phyloP scores from a whole-genome alignment of 768 basidiomycete species.

The Lactarius hatsudake region DNA sequence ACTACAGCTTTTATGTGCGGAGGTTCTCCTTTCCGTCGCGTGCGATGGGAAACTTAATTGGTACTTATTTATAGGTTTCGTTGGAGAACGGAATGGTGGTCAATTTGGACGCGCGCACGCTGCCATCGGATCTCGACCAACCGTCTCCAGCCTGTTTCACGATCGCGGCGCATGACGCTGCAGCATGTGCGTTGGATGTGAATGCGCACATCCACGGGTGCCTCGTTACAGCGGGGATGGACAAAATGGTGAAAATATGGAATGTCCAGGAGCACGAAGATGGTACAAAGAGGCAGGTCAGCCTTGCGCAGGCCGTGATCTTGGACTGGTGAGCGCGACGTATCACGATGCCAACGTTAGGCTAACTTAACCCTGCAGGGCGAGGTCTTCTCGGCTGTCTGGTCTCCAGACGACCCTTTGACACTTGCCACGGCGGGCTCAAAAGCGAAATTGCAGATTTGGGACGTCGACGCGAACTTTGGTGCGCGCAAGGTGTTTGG shows the following conservation, averaged over 20 bases:
- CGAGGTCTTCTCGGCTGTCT: slow-evolving; percentile 89
- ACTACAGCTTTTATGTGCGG: slow-evolving; percentile 80
- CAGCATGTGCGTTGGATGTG: slow-evolving; percentile 84
- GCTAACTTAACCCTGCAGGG: slow-evolving; percentile 52
- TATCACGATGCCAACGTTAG: neutral
- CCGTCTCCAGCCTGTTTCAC: slow-evolving; percentile 80
- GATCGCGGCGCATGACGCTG: slow-evolving; percentile 89
- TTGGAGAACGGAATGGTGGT: slow-evolving; percentile 93
- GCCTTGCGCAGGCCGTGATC: slow-evolving; percentile 79
- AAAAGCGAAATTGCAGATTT: slow-evolving; percentile 89
- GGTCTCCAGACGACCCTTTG: slow-evolving; percentile 93
- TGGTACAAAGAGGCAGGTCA: slow-evolving; percentile 68
- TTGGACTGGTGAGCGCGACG: slow-evolving; percentile 71
- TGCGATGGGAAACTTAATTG: neutral
- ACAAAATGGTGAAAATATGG: slow-evolving; percentile 96
- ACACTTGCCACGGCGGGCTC: slow-evolving; percentile 94
- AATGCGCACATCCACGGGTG: slow-evolving; percentile 89
- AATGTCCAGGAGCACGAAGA: slow-evolving; percentile 69
- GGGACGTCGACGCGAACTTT: slow-evolving; percentile 86
- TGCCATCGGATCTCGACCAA: slow-evolving; percentile 63
- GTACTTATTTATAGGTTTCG: slow-evolving; percentile 58
- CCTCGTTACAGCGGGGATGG: slow-evolving; percentile 89
- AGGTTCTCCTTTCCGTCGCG: neutral
- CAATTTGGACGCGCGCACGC: slow-evolving; percentile 85
- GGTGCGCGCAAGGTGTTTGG: slow-evolving; percentile 84